Percentiles rank a stretch among this genome's conserved stretches.
These are phyloP conservation scores for Ceratobasidium sp. DNA, from an alignment of 1,284 basidiomycete genomes.

Conservation along the genomic window DNA sequence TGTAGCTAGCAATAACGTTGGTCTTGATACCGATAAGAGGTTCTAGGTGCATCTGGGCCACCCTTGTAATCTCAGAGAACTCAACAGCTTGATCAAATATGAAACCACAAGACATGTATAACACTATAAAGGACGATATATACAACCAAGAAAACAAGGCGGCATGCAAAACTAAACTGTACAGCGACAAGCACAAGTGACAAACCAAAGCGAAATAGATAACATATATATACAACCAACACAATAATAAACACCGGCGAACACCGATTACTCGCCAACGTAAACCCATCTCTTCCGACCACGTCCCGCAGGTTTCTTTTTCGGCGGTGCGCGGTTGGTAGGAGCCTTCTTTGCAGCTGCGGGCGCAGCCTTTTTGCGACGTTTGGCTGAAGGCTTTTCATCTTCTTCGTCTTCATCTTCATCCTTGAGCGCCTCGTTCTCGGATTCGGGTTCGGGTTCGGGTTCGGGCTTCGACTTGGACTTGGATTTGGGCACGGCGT, in stretches of 20 bases:
- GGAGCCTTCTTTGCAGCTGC: not conserved
- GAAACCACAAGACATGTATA: not conserved
- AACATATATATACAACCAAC: slow-evolving; percentile 1
- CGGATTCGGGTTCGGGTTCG: too few species aligned
- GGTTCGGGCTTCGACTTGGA: too few species aligned
- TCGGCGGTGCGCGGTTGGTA: not conserved
- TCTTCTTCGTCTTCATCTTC: slow-evolving; percentile 32
- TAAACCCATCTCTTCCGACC: not conserved
- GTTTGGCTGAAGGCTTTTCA: not conserved
- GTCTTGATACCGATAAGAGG: too few species aligned
- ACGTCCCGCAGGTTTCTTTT: not conserved
- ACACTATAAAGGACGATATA: not conserved
- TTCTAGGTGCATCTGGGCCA: too few species aligned
- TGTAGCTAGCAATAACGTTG: too few species aligned
- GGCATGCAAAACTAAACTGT: slow-evolving; percentile 5
- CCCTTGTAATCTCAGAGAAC: too few species aligned
- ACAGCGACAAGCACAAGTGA: not conserved
- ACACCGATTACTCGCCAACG: not conserved
- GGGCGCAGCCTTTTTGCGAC: not conserved
- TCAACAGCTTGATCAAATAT: not conserved
- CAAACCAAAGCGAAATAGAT: not conserved
- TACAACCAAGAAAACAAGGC: not conserved
- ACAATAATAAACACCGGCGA: not conserved
- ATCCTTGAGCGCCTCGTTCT: too few species aligned
- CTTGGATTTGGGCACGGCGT: not conserved